Conservation (phyloP, 2,329 filamentous ascomycete species). For the Microsporum ferrugineum region DNA sequence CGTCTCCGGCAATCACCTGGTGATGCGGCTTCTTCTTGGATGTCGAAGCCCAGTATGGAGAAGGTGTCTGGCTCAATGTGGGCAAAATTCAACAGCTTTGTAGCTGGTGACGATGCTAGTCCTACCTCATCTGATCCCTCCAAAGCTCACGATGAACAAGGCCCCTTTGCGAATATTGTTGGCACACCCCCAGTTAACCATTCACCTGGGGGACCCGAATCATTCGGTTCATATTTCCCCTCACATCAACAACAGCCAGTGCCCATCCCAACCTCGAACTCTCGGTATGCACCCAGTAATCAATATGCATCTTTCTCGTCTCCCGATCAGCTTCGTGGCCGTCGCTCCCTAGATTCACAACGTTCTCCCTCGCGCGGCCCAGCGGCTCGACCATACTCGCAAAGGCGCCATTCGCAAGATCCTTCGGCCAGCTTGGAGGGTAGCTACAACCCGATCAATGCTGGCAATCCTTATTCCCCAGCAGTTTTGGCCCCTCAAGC, state of each 20-base stretch:
- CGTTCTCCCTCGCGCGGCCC: slow-evolving; percentile 30
- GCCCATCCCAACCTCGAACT: slow-evolving; percentile 23
- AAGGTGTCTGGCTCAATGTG: slow-evolving; percentile 86
- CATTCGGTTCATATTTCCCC: slow-evolving; percentile 51
- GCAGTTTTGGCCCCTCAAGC: slow-evolving; percentile 10
- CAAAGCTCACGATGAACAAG: slow-evolving; percentile 51
- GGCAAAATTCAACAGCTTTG: slow-evolving; percentile 92
- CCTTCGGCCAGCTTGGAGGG: slow-evolving; percentile 25
- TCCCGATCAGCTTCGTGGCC: slow-evolving; percentile 40
- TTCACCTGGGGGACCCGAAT: slow-evolving; percentile 61
- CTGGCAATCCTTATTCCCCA: slow-evolving; percentile 20
- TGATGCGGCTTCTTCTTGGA: slow-evolving; percentile 74
- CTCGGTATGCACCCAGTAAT: slow-evolving; percentile 34
- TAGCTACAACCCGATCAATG: slow-evolving; percentile 23
- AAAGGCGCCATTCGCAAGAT: slow-evolving; percentile 30
- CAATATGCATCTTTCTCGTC: slow-evolving; percentile 40
- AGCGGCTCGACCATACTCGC: slow-evolving; percentile 18
- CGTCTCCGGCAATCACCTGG: slow-evolving; percentile 77
- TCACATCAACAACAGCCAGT: slow-evolving; percentile 23
- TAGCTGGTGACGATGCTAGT: slow-evolving; percentile 77
- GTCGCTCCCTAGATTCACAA: slow-evolving; percentile 40
- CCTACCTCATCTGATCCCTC: slow-evolving; percentile 46
- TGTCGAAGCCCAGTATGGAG: slow-evolving; percentile 89
- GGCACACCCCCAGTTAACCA: slow-evolving; percentile 64
- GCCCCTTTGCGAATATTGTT: slow-evolving; percentile 72